These are phyloP conservation scores for Rhodotorula sp. DNA, from an alignment of 1,284 basidiomycete species.

Conservation along the genomic window DNA sequence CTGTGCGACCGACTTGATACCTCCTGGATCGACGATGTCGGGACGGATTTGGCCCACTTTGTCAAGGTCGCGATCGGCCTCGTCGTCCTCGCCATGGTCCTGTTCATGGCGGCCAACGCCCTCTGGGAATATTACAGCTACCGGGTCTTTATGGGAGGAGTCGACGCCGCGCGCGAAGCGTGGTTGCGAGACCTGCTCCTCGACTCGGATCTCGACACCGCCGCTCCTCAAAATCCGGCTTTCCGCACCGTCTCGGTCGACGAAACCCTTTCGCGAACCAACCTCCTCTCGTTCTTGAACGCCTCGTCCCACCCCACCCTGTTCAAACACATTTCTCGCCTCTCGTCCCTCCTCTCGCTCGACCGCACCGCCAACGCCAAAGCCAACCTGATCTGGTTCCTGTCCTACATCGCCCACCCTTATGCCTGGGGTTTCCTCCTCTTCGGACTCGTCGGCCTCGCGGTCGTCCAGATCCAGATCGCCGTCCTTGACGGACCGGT, in stretches of 20 bases:
- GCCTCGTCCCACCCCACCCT: slow-evolving; percentile 61
- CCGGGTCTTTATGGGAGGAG: slow-evolving; percentile 51
- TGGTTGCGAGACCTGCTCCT: slow-evolving; percentile 61
- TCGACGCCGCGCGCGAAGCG: slow-evolving; percentile 67
- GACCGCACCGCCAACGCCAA: slow-evolving; percentile 51
- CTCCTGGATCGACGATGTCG: slow-evolving; percentile 77
- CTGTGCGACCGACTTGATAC: slow-evolving; percentile 64
- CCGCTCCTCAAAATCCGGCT: slow-evolving; percentile 50
- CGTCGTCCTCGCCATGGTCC: slow-evolving; percentile 57
- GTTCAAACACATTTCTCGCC: slow-evolving; percentile 58
- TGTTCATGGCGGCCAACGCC: slow-evolving; percentile 48
- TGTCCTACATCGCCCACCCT: slow-evolving; percentile 84
- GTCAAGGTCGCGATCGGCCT: slow-evolving; percentile 73
- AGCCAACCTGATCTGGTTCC: slow-evolving; percentile 73
- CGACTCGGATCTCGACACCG: too few species aligned
- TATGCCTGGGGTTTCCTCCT: slow-evolving; percentile 84
- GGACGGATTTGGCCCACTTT: slow-evolving; percentile 67
- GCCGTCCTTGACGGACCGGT: slow-evolving; percentile 52
- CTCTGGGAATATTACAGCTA: slow-evolving; percentile 50
- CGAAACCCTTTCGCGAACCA: slow-evolving; percentile 66
- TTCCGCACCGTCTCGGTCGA: slow-evolving; percentile 40
- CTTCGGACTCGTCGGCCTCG: slow-evolving; percentile 83
- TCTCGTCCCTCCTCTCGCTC: slow-evolving; percentile 57
- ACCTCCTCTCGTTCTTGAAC: slow-evolving; percentile 68
- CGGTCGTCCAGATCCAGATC: slow-evolving; percentile 83